These are phyloP conservation scores for Penicillium nordicum DNA, from an alignment of 2,329 filamentous ascomycete genomes.

Conservation along the genomic window DNA sequence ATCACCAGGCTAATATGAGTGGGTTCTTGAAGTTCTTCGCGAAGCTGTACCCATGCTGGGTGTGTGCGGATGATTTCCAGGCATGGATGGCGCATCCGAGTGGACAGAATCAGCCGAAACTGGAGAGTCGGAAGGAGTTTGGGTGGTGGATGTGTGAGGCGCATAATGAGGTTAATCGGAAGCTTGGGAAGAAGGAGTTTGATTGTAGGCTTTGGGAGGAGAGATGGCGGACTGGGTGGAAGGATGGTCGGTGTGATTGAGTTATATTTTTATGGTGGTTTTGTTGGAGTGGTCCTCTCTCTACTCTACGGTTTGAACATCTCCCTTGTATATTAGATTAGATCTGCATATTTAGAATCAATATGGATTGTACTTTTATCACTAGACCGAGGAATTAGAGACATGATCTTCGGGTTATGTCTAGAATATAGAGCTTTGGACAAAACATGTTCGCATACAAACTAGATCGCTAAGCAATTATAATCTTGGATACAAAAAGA, in stretches of 20 bases:
- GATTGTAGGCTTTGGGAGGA: conserved; percentile 91
- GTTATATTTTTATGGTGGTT: background rate
- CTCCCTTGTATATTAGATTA: conserved; percentile 16
- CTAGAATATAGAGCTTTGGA: conserved; percentile 2
- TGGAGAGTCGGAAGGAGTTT: conserved; percentile 50
- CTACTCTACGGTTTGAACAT: conserved; percentile 10
- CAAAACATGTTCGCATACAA: conserved; percentile 24
- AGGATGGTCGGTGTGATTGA: conserved; percentile 63
- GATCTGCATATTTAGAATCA: conserved; percentile 6
- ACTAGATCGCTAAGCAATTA: conserved; percentile 38
- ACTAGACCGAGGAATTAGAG: background rate
- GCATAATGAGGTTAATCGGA: conserved; percentile 56
- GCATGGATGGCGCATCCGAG: conserved; percentile 65
- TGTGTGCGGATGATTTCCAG: conserved; percentile 89
- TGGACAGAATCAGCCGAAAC: conserved; percentile 59
- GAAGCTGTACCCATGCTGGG: conserved; percentile 90
- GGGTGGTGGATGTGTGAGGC: conserved; percentile 51
- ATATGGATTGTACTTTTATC: background rate
- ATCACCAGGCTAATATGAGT: conserved; percentile 71
- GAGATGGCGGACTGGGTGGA: conserved; percentile 87
- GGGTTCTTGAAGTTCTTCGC: conserved; percentile 78
- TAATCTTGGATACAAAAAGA: conserved; percentile 31
- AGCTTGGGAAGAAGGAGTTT: conserved; percentile 86
- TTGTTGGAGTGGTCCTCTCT: conserved; percentile 4
- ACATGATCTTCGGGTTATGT: background rate